A percentile compares a stretch with the other conserved stretches of the same genome.
Conservation (phyloP, 2,329 filamentous ascomycete species). For the Sclerotinia glacialis region DNA sequence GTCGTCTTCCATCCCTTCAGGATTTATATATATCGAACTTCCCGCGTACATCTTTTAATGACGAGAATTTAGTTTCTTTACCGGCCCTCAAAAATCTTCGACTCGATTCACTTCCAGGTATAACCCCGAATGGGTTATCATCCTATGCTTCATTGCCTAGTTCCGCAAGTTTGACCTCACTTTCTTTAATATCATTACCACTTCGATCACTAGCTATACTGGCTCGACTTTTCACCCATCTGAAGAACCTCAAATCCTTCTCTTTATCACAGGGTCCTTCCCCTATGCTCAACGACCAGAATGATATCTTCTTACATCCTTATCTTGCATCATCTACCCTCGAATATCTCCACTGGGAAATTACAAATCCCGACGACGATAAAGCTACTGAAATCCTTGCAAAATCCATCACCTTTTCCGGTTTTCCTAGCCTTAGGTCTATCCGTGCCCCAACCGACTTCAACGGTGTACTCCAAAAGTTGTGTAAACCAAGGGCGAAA, state of each 20-base stretch:
- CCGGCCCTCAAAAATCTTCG: slow-evolving; percentile 55
- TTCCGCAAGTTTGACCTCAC: slow-evolving; percentile 46
- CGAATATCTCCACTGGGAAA: slow-evolving; percentile 60
- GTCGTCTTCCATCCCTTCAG: slow-evolving; percentile 52
- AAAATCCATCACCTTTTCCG: slow-evolving; percentile 56
- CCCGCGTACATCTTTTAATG: slow-evolving; percentile 55
- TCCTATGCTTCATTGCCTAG: slow-evolving; percentile 52
- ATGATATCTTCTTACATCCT: slow-evolving; percentile 61
- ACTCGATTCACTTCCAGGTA: slow-evolving; percentile 54
- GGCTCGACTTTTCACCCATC: slow-evolving; percentile 56
- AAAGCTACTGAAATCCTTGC: slow-evolving; percentile 63
- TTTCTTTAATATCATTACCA: slow-evolving; percentile 56
- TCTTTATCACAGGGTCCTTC: slow-evolving; percentile 54
- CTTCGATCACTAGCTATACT: slow-evolving; percentile 56
- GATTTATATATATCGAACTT: slow-evolving; percentile 59
- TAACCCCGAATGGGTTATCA: slow-evolving; percentile 56
- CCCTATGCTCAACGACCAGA: slow-evolving; percentile 54
- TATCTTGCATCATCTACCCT: slow-evolving; percentile 58
- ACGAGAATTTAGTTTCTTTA: slow-evolving; percentile 53
- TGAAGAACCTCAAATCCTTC: slow-evolving; percentile 50
- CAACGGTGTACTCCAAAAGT: slow-evolving; percentile 64
- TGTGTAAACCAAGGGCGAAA: slow-evolving; percentile 52
- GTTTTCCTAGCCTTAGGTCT: slow-evolving; percentile 59
- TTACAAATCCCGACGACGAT: slow-evolving; percentile 41
- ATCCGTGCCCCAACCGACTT: slow-evolving; percentile 67